Evolutionary conservation across 805 yeast species (phyloP), one percentile per base, ranked within the genome.

Genomic region (Yarrowia keelungensis): DNA sequence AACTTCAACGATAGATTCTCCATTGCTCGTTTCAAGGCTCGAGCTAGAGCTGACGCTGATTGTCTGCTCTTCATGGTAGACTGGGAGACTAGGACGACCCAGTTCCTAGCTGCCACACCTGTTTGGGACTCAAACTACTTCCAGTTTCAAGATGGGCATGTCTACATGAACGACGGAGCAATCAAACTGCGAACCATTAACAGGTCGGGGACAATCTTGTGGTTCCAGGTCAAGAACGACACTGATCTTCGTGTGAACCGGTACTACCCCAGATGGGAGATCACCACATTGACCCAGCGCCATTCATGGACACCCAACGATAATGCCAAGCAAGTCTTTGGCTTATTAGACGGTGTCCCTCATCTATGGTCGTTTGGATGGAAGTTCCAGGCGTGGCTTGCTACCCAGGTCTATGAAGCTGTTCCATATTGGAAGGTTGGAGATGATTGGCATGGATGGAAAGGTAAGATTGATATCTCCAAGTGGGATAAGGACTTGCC

Each of bases 401-500:
- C 38, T 2, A 14, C 39, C n/a, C 47, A 41, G 10, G 47, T 42
- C 10, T 15, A 41, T 5, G 15, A 47, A 3, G 8, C 8, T 5
- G 39, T 42, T 8, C 62, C 62, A 7, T 26, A 38, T 5, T 56
- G 62, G 62, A 41, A 26, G 26, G 38, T 14, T 5, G 62, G 62
- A 10, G 62, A 56, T 15, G 62, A 56, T 22, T 56, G 62, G 62
- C 22, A 56, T 3, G 62, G 62, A 7, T 56, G 62, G 62, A 12
- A 5, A 26, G 47, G 38, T 1, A 9, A n/a, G 22, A 32, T 56
- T 8, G 47, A 56, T 22, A 26, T 42, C 2, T 38, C 59, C 16
- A 39, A 8, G 7, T 53, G 59, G 59, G 36, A 22, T 9, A 53
- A 53, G 39, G 39, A 49, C 22, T 32, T 12, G 19, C 14, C 56